Percentiles rank a stretch among this genome's conserved stretches.
phyloP scores from a whole-genome alignment of 768 basidiomycete genomes.

The Sarcomyxa edulis region DNA sequence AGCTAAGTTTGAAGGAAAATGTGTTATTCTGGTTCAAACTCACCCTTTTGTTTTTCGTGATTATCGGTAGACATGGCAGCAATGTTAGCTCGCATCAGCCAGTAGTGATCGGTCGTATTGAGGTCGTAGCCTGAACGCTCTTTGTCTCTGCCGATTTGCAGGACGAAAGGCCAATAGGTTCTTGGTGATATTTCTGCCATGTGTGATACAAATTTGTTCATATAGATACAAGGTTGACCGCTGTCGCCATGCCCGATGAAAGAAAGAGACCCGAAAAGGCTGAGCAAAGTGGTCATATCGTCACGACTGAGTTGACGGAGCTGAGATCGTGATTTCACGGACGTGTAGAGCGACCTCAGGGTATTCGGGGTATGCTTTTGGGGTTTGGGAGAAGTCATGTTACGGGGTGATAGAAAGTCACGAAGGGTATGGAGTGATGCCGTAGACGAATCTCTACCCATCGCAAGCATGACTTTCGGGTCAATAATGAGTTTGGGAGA shows the following conservation, averaged over 20 bases:
- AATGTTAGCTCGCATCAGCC: constrained; percentile 50
- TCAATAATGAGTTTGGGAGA: too few species aligned
- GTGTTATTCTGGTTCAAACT: too few species aligned
- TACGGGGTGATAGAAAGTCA: constrained; percentile 17
- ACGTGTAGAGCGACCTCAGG: constrained; percentile 34
- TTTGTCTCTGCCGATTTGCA: constrained; percentile 42
- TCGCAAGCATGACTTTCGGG: constrained; percentile 2
- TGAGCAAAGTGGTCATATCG: constrained; percentile 37
- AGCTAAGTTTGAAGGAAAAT: too few species aligned
- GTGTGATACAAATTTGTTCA: constrained; percentile 24
- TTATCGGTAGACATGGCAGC: constrained; percentile 10
- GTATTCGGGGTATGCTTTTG: constrained; percentile 22
- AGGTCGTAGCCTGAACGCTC: constrained; percentile 23
- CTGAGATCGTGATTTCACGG: constrained; percentile 25
- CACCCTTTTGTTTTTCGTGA: not conserved
- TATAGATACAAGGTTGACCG: constrained; percentile 17
- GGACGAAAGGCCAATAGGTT: constrained; percentile 46
- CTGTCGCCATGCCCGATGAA: constrained; percentile 16
- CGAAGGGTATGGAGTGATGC: constrained; percentile 14
- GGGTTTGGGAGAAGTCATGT: constrained; percentile 9
- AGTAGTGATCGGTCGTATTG: constrained; percentile 43
- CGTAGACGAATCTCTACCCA: not conserved
- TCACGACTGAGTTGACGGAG: constrained; percentile 26
- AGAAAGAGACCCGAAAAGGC: constrained; percentile 47
- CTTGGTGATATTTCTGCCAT: constrained; percentile 13